Evolutionary conservation across 2,329 filamentous ascomycete genomes (phyloP), one percentile per base, ranked within the genome.

Genomic region (Ophiostoma pallidulum): DNA sequence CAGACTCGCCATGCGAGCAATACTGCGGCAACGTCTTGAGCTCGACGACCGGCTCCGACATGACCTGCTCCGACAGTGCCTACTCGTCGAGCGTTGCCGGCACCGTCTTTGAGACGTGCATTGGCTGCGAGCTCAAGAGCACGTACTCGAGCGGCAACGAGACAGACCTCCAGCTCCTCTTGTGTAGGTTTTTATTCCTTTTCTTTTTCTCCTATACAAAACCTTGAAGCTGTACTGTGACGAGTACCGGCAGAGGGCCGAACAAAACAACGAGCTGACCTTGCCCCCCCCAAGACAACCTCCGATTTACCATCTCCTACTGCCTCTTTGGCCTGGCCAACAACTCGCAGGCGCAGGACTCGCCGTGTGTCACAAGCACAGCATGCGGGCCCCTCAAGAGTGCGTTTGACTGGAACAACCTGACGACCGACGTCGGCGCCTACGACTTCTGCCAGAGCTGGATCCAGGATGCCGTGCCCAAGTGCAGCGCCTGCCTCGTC

Each of bases 371-470:
- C 12, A 81, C 74, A 36, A 67, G 63, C 32, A 70, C 66, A 35
- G 74, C 76, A 3, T 82, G 78, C 53, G 72, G 61, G 1, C 66
- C 67, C 0, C 65, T 80, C 4, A 45, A 66, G 49, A 53, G 63
- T 0, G 71, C 73, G 3, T 61, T 81, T 24, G 57, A 66, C 19
- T 78, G 66, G 51, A 64, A 70, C 14, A 73, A 76, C 45, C 59
- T 80, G 10, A 69, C 72, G 0, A 60, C 67, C 1, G 60, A 66
- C 13, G 61, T 63, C 20, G 66, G 64, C 1, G 57, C 66, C 8
- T 80, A 73, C 51, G 73, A 71, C 26, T 82, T 77, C 57, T 83
- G 79, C 57, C 59, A 66, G 16, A 24, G 53, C 0, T 78, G 77
- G 73, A 63, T 65, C 2, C 56, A 64, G 1, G 55, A 55, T 9